A percentile compares a stretch with the other conserved stretches of the same genome.
Conservation (phyloP, 805 yeast genomes). For the Tetrapisispora pingtungensis region DNA sequence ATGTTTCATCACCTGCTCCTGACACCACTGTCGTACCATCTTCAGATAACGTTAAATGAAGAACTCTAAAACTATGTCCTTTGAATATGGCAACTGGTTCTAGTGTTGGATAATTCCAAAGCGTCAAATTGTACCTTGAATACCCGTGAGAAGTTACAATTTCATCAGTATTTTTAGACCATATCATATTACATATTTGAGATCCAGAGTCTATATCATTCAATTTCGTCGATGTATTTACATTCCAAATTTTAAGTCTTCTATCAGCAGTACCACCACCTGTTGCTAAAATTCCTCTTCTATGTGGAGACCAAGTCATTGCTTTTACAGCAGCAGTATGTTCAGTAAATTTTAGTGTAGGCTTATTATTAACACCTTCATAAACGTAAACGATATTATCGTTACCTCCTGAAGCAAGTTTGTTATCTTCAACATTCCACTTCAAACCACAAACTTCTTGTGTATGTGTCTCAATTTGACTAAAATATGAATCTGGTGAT, state of each 20-base stretch:
- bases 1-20: conserved; percentile 97
- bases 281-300: conserved; percentile 81
- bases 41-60: conserved; percentile 82
- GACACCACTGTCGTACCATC: conserved; percentile 96
- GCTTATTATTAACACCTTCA: conserved; percentile 63
- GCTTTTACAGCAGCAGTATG: conserved; percentile 97
- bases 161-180: conserved; percentile 91
- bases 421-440: conserved; percentile 89
- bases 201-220: conserved; percentile 90
- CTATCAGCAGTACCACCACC: conserved; percentile 98
- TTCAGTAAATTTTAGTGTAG: conserved; percentile 64
- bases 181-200: conserved; percentile 86
- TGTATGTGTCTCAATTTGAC: conserved; percentile 60
- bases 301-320: conserved; percentile 95
- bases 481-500: conserved; percentile 69
- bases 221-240: conserved; percentile 61
- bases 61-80: conserved; percentile 88
- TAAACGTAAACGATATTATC: conserved; percentile 79
- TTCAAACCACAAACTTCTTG: conserved; percentile 95
- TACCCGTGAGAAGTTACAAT: conserved; percentile 92
- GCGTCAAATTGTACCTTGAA: conserved; percentile 76
- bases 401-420: conserved; percentile 91
- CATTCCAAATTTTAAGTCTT: conserved; percentile 85
- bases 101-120: conserved; percentile 90
- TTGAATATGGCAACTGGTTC: conserved; percentile 87